These are phyloP conservation scores for Groenewaldozyma salmanticensis DNA, from an alignment of 805 yeast genomes.

Conservation along the genomic window DNA sequence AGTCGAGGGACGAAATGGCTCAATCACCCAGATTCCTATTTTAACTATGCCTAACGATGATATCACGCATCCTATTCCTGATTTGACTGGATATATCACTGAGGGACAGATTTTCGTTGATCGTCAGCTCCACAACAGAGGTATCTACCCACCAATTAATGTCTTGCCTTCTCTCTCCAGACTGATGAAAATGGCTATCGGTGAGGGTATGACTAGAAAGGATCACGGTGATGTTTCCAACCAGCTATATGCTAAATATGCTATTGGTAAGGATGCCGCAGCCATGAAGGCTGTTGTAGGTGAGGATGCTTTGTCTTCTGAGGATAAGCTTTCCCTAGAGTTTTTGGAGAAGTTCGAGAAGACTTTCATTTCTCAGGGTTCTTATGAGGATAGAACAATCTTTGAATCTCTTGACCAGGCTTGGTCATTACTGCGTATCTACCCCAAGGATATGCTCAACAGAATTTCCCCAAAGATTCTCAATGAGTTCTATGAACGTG, in stretches of 20 bases:
- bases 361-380: conserved; percentile 92
- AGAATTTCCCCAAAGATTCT: conserved; percentile 97
- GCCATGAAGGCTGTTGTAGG: conserved; percentile 99
- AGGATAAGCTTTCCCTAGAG: conserved; percentile 94
- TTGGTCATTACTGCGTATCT: conserved; percentile 95
- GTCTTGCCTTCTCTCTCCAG: conserved; percentile 96
- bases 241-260: conserved; percentile 97
- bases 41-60: conserved; percentile 99
- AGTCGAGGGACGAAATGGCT: conserved; percentile 99
- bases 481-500: conserved; percentile 90
- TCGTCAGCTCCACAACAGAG: conserved; percentile 92
- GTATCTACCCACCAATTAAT: conserved; percentile 97
- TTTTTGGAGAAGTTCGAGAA: conserved; percentile 96
- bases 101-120: conserved; percentile 98
- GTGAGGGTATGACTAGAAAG: conserved; percentile 99
- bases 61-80: conserved; percentile 99
- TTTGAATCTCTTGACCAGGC: conserved; percentile 96
- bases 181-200: conserved; percentile 98
- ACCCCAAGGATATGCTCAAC: conserved; percentile 97
- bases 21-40: conserved; percentile 97
- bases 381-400: conserved; percentile 89
- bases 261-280: conserved; percentile 99
- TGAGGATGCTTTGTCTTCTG: conserved; percentile 97
- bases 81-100: conserved; percentile 98
- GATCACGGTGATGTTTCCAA: conserved; percentile 99